Base-by-base conservation (phyloP, 192 early-diverging fungal genomes). In the Obelidium mucronatum region DNA sequence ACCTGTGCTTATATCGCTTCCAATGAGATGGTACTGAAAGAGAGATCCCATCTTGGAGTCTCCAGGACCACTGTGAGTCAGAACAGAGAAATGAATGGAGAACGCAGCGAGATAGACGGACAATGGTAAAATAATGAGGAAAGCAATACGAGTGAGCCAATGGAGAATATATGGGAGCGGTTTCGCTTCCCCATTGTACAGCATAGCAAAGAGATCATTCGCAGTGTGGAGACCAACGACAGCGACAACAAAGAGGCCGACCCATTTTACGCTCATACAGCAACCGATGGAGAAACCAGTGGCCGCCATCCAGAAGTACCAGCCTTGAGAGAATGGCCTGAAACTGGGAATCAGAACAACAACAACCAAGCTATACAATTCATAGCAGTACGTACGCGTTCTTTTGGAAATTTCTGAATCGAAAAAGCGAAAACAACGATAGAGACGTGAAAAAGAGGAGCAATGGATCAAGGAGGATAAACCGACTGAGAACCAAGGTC, bases 381-480 rank as follows among this genome's bases (percentile, higher is more conserved):
- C 34, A 17, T n/a, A 2, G 40, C 1, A 22, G 11, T 22, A 51
- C 48, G 8, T 22, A 87, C 85, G 56, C 78, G 15, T 39, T 51
- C 17, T 31, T 72, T 71, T 92, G 91, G 72, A 90, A 81, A 79
- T 93, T 95, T 74, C 92, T 87, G 70, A 98, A 92, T 24, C 82
- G 86, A 13, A 86, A 79, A 26, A 97, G 79, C 26, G 85, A 91
- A 68, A 91, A 91, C 19, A 92, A 79, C 26, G 86, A 86, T 22
- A 85, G 74, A n/a, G 79, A 82, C 59, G 96, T 99, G 69, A 96
- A 94, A 69, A 93, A 96, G 42, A 99, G 85, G n/a, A 99, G 87
- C 92, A 97, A 94, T 19, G 96, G 93, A 78, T 99, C 97, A 52
- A 99, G 83, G 30, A 99, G 86, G 65, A 98, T 96, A 72, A 99